Conservation (phyloP, 148 eudicot species). For the Nepenthes mirabilis region DNA sequence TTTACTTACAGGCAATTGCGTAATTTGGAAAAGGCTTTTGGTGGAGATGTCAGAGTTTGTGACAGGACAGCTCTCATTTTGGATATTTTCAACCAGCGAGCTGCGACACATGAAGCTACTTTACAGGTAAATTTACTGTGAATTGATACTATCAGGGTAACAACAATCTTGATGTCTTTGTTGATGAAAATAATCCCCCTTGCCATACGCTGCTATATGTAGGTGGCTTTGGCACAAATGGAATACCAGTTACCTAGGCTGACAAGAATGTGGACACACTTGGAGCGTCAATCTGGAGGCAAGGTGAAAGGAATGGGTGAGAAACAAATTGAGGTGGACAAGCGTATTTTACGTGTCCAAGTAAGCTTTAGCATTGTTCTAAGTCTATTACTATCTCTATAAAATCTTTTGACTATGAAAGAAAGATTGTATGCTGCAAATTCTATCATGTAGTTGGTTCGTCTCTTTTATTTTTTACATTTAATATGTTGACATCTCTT, state of each 20-base stretch:
- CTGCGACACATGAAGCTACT: slow-evolving; percentile 97
- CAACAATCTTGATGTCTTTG: not conserved
- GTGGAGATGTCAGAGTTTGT: slow-evolving; percentile 89
- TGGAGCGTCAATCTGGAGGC: slow-evolving; percentile 98
- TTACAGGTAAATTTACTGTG: slow-evolving; percentile 47
- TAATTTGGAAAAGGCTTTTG: slow-evolving; percentile 82
- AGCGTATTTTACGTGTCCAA: slow-evolving; percentile 87
- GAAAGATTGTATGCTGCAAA: not conserved
- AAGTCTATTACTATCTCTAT: too few species aligned
- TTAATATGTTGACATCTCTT: not conserved
- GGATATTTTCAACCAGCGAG: slow-evolving; percentile 94
- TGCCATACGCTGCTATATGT: not conserved
- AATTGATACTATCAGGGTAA: not conserved
- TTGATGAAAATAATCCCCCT: slow-evolving; percentile 3
- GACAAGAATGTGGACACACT: slow-evolving; percentile 93
- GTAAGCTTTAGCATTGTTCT: slow-evolving; percentile 26
- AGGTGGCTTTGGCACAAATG: slow-evolving; percentile 97
- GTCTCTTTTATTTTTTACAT: too few species aligned
- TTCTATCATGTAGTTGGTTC: too few species aligned
- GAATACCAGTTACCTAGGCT: slow-evolving; percentile 89
- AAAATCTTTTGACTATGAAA: too few species aligned
- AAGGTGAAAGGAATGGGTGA: slow-evolving; percentile 99
- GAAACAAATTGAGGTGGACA: slow-evolving; percentile 99
- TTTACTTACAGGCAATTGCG: slow-evolving; percentile 61
- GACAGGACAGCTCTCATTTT: slow-evolving; percentile 95